Percentiles rank a stretch among this genome's conserved stretches.
Evolutionary conservation across 2,329 filamentous ascomycete species (phyloP).

Genomic region (Hypoxylon sp.): DNA sequence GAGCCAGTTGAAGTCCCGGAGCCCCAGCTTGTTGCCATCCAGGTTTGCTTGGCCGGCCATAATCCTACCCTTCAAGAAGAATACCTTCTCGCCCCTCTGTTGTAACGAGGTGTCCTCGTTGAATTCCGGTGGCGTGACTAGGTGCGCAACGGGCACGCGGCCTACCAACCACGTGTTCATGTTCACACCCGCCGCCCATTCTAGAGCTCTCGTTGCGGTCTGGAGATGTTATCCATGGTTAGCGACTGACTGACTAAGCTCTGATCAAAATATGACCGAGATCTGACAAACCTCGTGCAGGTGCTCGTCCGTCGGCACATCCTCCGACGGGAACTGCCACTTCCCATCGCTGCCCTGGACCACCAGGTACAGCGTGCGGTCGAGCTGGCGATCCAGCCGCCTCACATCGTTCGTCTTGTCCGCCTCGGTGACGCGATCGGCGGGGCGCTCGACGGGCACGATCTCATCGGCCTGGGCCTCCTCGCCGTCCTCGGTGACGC

Average conservation of each 20-base stretch:
- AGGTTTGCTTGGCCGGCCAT: conserved; percentile 95
- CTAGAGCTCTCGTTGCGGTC: conserved; percentile 83
- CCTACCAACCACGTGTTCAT: conserved; percentile 99
- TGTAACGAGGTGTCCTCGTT: conserved; percentile 54
- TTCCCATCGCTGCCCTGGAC: conserved; percentile 75
- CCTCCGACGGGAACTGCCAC: conserved; percentile 85
- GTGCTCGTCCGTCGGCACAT: conserved; percentile 74
- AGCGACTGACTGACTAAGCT: background rate
- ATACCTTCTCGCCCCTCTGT: conserved; percentile 78
- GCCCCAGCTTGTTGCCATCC: conserved; percentile 72
- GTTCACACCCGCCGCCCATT: conserved; percentile 82
- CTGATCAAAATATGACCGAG: background rate
- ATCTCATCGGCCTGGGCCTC: conserved; percentile 65
- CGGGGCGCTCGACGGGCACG: conserved; percentile 74
- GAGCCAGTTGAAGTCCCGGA: conserved; percentile 90
- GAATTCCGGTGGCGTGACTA: conserved; percentile 64
- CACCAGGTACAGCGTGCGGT: conserved; percentile 86
- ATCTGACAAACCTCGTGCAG: conserved; percentile 76
- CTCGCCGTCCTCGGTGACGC: conserved; percentile 68
- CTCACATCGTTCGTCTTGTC: conserved; percentile 77
- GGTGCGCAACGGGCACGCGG: conserved; percentile 85
- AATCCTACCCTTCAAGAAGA: conserved; percentile 96
- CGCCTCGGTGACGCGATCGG: conserved; percentile 77
- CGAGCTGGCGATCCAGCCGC: conserved; percentile 81
- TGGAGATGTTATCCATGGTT: conserved; percentile 51